Base-by-base conservation (phyloP, 768 basidiomycete genomes). In the Leucosporidium yakuticum region DNA sequence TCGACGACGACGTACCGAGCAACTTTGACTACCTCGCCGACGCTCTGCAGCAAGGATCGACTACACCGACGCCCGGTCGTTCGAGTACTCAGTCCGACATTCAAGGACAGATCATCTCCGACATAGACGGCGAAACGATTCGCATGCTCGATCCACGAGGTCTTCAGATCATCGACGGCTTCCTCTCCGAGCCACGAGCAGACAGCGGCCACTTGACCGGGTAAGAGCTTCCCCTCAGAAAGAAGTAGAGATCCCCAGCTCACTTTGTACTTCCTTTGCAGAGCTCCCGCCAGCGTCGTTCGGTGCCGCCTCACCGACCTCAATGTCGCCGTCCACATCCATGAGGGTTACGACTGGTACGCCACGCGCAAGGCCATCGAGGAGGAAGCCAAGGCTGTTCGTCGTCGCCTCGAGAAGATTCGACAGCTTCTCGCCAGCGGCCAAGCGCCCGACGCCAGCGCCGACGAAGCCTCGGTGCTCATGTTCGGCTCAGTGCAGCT, bases 401-500 rank as follows among this genome's bases (percentile, higher is more conserved):
- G 91, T 58, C 85, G 86, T 62, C 86, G 86, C 36, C 83, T 99
- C 60, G 86, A 88, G 54, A 91, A 88, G 79, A 95, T 99, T 73
- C 83, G 88, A 39, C 95, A 98, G 78, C 83, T 99, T 4, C 85
- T 98, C 20, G 91, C 94, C 6, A 87, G 82, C 49, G 96, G 96
- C 15, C 95, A 98, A 76, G 83, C 83, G 2, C 87, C 91, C 48
- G 91, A 95, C 68, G 84, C 88, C 23, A 84, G 82, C 25, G 71
- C 71, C 50, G 90, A 90, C 74, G 80, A 82, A 34, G 88, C 88
- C 9, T 86, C 87, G 73, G 80, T 89, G 2, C 82, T 89, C 8
- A 83, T 98, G 27, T 96, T 94, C 83, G 96, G 97, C 76, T 98
- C 94, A 0, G 85, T 96, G 48, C 90, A 93, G 74, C 88, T 98